A percentile compares a stretch with the other conserved stretches of the same genome.
Evolutionary conservation across 2,329 filamentous ascomycete genomes (phyloP).

Genomic region (Rhynchosporium secalis): DNA sequence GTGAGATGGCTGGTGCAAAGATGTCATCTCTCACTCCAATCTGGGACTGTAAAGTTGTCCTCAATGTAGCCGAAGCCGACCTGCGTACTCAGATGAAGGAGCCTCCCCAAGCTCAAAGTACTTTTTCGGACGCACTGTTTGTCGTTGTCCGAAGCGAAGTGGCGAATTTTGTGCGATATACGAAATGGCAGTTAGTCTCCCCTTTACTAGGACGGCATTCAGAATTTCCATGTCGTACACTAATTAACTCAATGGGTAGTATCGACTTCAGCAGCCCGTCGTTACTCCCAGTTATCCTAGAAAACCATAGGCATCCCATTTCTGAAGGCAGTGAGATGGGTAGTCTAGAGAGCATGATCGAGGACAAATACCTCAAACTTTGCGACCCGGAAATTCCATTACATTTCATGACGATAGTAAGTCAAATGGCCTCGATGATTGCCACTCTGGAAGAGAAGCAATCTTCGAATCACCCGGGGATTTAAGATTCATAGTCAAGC

Average conservation of each 20-base stretch:
- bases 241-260: background rate
- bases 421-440: background rate
- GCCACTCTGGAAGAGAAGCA: background rate
- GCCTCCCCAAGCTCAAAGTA: constrained; percentile 48
- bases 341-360: constrained; percentile 43
- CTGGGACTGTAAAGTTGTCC: constrained; percentile 57
- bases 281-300: constrained; percentile 28
- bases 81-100: constrained; percentile 58
- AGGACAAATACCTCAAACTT: constrained; percentile 46
- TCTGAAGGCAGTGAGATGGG: constrained; percentile 23
- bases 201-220: background rate
- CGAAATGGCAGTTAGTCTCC: constrained; percentile 24
- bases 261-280: constrained; percentile 30
- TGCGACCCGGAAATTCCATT: constrained; percentile 44
- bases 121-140: constrained; percentile 62
- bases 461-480: too few relatives aligned
- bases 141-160: constrained; percentile 57
- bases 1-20: constrained; percentile 61
- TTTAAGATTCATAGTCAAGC: too few relatives aligned
- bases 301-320: constrained; percentile 15
- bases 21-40: constrained; percentile 42
- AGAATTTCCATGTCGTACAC: background rate
- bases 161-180: constrained; percentile 44
- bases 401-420: constrained; percentile 38
- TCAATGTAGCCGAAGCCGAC: constrained; percentile 64